Evolutionary conservation across 331 rosid genomes (phyloP).

Genomic region (Malus hybrid): DNA sequence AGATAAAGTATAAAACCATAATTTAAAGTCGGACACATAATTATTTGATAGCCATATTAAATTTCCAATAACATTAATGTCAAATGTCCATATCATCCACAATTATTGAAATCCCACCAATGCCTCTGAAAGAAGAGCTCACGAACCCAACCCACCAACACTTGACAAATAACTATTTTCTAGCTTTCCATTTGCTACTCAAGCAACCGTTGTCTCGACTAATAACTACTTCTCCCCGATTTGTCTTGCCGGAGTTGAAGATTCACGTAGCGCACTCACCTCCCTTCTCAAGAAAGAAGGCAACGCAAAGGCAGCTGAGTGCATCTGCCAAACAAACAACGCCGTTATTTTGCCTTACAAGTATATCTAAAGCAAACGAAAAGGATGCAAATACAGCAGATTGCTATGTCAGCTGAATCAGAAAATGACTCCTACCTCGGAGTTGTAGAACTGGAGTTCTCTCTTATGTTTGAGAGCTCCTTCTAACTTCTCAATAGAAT

Average conservation of each 20-base stretch:
- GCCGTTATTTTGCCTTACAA: neutral
- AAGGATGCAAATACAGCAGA: neutral
- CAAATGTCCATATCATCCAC: neutral
- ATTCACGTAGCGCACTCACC: constrained; percentile 32
- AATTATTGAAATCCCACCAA: neutral
- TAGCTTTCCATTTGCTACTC: constrained; percentile 4
- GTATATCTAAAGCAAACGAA: neutral
- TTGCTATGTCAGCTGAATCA: neutral
- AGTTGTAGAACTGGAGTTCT: constrained; percentile 80
- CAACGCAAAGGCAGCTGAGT: constrained; percentile 79
- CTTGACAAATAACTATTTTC: constrained; percentile 1
- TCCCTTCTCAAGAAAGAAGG: constrained; percentile 75
- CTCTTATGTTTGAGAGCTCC: constrained; percentile 63
- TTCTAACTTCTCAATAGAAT: constrained; percentile 79
- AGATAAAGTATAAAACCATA: no score
- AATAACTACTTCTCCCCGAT: constrained; percentile 8
- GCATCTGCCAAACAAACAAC: constrained; percentile 44
- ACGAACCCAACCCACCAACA: neutral
- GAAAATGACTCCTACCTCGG: constrained; percentile 43
- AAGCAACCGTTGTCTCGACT: neutral
- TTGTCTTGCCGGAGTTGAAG: constrained; percentile 7
- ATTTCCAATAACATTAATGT: neutral
- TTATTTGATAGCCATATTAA: no score
- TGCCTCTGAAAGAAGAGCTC: neutral
- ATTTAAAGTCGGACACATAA: no score